Evolutionary conservation across 2,329 filamentous ascomycete species (phyloP).

Genomic region (Lachnum nothofagi): DNA sequence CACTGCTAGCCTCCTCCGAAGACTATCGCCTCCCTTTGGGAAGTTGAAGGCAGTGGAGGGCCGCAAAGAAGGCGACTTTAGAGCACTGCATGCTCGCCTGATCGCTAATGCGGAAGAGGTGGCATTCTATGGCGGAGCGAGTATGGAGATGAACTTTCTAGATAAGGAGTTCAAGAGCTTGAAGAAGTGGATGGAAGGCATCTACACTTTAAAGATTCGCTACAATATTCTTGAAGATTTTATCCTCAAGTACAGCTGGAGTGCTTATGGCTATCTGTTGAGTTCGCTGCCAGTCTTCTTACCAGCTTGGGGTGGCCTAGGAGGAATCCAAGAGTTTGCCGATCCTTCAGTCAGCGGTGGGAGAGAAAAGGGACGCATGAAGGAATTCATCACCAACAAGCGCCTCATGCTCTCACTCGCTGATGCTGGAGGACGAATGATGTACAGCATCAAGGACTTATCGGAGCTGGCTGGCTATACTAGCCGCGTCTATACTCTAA

Average conservation of each 20-base stretch:
- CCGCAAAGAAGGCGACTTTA: slow-evolving; percentile 90
- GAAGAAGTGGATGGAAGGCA: slow-evolving; percentile 95
- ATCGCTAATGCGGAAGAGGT: slow-evolving; percentile 98
- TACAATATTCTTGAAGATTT: slow-evolving; percentile 99
- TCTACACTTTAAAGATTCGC: slow-evolving; percentile 94
- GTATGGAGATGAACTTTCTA: slow-evolving; percentile 89
- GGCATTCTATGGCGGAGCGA: slow-evolving; percentile 92
- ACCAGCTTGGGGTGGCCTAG: slow-evolving; percentile 85
- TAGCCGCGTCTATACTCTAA: slow-evolving; percentile 89
- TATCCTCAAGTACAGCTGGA: slow-evolving; percentile 97
- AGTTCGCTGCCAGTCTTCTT: slow-evolving; percentile 91
- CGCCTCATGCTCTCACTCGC: slow-evolving; percentile 94
- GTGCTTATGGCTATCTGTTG: slow-evolving; percentile 90
- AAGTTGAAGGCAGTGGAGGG: slow-evolving; percentile 96
- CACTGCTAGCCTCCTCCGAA: slow-evolving; percentile 82
- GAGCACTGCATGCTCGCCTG: slow-evolving; percentile 80
- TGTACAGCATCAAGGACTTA: slow-evolving; percentile 99
- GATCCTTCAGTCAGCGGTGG: slow-evolving; percentile 47
- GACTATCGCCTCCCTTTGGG: slow-evolving; percentile 88
- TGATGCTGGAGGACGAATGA: slow-evolving; percentile 94
- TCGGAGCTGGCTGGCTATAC: slow-evolving; percentile 95
- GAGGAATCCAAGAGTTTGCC: slow-evolving; percentile 63
- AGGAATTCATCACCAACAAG: slow-evolving; percentile 98
- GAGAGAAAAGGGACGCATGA: slow-evolving; percentile 82
- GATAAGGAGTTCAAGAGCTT: slow-evolving; percentile 89